phyloP scores from a whole-genome alignment of 2,329 filamentous ascomycete genomes.

The Sphaerulina musiva region DNA sequence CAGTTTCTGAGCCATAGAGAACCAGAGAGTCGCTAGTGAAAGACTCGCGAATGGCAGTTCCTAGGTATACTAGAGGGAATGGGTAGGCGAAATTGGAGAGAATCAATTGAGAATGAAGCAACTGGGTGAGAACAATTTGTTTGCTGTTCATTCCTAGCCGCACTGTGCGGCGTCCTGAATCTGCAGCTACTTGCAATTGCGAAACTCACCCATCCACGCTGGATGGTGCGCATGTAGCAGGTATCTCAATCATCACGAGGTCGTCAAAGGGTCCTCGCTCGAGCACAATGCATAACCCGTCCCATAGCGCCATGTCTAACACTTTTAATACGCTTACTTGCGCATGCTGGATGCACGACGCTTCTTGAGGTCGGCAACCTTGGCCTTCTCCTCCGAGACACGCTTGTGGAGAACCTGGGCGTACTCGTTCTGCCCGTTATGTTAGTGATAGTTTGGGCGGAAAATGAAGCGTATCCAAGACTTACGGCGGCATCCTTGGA shows the following conservation, averaged over 20 bases:
- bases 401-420: slow-evolving; percentile 93
- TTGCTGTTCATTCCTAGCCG: slow-evolving; percentile 16
- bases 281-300: slow-evolving; percentile 17
- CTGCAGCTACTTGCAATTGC: slow-evolving; percentile 9
- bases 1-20: too few relatives aligned
- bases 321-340: slow-evolving; percentile 51
- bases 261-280: slow-evolving; percentile 11
- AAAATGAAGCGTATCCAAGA: slow-evolving; percentile 26
- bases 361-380: slow-evolving; percentile 92
- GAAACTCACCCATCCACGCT: slow-evolving; percentile 14
- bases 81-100: not conserved
- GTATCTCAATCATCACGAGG: slow-evolving; percentile 15
- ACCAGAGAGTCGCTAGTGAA: too few relatives aligned
- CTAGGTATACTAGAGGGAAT: not conserved
- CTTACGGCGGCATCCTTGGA: slow-evolving; percentile 98
- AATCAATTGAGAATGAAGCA: not conserved
- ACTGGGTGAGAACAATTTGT: slow-evolving; percentile 14
- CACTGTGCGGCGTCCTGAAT: slow-evolving; percentile 9
- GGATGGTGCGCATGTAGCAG: slow-evolving; percentile 16
- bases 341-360: slow-evolving; percentile 90
- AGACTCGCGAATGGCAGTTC: not conserved
- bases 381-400: slow-evolving; percentile 89
- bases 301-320: slow-evolving; percentile 16
- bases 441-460: slow-evolving; percentile 33
- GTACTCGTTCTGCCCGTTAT: slow-evolving; percentile 74